A percentile compares a stretch with the other conserved stretches of the same genome.
Evolutionary conservation across 345 rosid genomes (phyloP).

Genomic region (Brassica rapa): DNA sequence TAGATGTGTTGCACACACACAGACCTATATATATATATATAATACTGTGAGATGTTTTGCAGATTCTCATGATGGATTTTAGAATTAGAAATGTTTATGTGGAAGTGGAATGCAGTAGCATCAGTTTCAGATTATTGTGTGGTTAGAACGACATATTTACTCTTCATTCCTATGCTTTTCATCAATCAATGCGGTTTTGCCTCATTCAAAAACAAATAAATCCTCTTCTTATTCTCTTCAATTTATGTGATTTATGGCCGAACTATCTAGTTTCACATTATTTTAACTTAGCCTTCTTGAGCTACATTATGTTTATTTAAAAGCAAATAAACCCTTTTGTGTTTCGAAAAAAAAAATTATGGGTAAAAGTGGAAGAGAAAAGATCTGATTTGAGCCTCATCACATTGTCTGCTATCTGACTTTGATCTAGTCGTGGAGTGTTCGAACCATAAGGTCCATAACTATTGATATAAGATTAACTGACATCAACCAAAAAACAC

Average conservation of each 20-base stretch:
- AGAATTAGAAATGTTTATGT: not conserved
- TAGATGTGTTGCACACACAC: not conserved
- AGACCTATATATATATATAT: not conserved
- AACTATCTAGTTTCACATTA: not conserved
- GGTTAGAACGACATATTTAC: not conserved
- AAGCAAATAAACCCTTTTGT: no score
- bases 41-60: not conserved
- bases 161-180: slow-evolving; percentile 1
- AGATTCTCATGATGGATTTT: slow-evolving; percentile 26
- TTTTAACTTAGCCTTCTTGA: slow-evolving; percentile 4
- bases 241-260: not conserved
- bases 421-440: slow-evolving; percentile 6
- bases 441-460: not conserved
- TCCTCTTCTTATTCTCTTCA: not conserved
- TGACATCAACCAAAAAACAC: not conserved
- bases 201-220: not conserved
- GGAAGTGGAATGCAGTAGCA: slow-evolving; percentile 6
- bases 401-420: not conserved
- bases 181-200: slow-evolving; percentile 1
- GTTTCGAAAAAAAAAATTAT: no score
- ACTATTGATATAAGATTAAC: not conserved
- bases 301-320: no score
- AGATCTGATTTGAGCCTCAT: not conserved
- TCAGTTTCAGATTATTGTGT: not conserved
- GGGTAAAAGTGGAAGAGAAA: not conserved